Percentiles rank a stretch among this genome's conserved stretches.
Conservation (phyloP, 305 asterid species). For the Fraxinus velutina region DNA sequence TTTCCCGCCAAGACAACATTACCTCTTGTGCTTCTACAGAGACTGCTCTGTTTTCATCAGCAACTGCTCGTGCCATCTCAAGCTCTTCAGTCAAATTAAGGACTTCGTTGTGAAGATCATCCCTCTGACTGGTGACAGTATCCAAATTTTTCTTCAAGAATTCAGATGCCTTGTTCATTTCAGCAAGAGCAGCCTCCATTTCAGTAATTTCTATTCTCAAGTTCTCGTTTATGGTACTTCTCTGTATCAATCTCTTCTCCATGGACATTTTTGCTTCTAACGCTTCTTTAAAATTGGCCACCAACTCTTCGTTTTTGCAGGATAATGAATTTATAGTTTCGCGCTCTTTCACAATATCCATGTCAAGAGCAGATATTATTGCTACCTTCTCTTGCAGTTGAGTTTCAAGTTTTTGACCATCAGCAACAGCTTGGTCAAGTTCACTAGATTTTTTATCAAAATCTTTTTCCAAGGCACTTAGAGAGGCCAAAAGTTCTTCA, state of each 20-base stretch:
- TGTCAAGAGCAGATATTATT: slow-evolving; percentile 54
- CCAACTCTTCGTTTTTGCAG: slow-evolving; percentile 45
- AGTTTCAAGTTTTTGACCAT: slow-evolving; percentile 50
- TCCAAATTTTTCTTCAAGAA: slow-evolving; percentile 58
- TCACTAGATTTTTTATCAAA: slow-evolving; percentile 43
- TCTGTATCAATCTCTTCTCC: slow-evolving; percentile 54
- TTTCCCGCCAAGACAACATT: slow-evolving; percentile 19
- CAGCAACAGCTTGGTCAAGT: slow-evolving; percentile 56
- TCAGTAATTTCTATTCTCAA: slow-evolving; percentile 62
- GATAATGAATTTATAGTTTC: slow-evolving; percentile 48
- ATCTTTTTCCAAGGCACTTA: slow-evolving; percentile 48
- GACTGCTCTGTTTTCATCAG: slow-evolving; percentile 66
- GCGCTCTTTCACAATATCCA: slow-evolving; percentile 39
- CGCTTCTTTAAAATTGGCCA: slow-evolving; percentile 44
- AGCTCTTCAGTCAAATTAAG: slow-evolving; percentile 49
- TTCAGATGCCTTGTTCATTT: slow-evolving; percentile 52
- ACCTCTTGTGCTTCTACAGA: slow-evolving; percentile 86
- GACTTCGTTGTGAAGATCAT: slow-evolving; percentile 48
- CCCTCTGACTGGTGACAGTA: slow-evolving; percentile 47
- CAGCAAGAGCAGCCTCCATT: slow-evolving; percentile 56
- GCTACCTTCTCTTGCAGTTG: slow-evolving; percentile 54
- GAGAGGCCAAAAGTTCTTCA: slow-evolving; percentile 50
- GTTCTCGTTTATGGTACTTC: slow-evolving; percentile 43
- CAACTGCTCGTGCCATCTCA: slow-evolving; percentile 56
- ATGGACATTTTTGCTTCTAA: slow-evolving; percentile 41